A percentile compares a stretch with the other conserved stretches of the same genome.
Conservation (phyloP, 1,284 basidiomycete genomes). For the Ustilago xerochloae region DNA sequence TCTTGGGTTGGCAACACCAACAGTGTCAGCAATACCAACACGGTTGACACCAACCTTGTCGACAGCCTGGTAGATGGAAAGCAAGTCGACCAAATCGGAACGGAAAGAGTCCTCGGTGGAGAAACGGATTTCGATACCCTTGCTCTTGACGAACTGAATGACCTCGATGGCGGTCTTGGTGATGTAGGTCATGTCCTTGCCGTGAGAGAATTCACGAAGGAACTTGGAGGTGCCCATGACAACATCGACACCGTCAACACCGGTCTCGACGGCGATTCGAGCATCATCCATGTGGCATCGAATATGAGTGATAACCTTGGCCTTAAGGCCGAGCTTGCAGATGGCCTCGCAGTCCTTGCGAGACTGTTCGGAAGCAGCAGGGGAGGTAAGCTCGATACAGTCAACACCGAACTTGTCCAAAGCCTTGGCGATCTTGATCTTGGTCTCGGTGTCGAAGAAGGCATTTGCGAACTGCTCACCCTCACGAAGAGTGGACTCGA, state of each 20-base stretch:
- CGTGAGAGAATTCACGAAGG: conserved; percentile 98
- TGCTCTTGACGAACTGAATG: conserved; percentile 99
- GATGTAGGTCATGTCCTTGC: conserved; percentile 99
- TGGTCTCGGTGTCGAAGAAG: conserved; percentile 99
- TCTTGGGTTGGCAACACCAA: conserved; percentile 97
- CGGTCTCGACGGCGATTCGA: conserved; percentile 96
- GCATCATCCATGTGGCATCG: conserved; percentile 99
- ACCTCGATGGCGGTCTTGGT: conserved; percentile 97
- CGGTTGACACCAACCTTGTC: conserved; percentile 99
- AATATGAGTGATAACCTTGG: conserved; percentile 98
- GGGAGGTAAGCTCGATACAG: conserved; percentile 99
- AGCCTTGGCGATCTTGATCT: conserved; percentile 97
- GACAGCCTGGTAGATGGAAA: conserved; percentile 98
- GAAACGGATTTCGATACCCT: conserved; percentile 99
- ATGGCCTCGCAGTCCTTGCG: conserved; percentile 95
- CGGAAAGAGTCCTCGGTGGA: conserved; percentile 99
- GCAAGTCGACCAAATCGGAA: conserved; percentile 96
- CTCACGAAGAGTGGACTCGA: conserved; percentile 96
- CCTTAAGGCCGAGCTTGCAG: conserved; percentile 97
- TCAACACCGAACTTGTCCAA: conserved; percentile 80
- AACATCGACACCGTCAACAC: conserved; percentile 97
- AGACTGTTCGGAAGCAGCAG: conserved; percentile 96
- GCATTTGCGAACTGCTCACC: conserved; percentile 98
- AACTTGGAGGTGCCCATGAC: conserved; percentile 99
- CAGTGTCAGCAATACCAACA: conserved; percentile 98